These are phyloP conservation scores for Calonectria pseudoturangicola DNA, from an alignment of 2,329 filamentous ascomycete genomes.

Conservation along the genomic window DNA sequence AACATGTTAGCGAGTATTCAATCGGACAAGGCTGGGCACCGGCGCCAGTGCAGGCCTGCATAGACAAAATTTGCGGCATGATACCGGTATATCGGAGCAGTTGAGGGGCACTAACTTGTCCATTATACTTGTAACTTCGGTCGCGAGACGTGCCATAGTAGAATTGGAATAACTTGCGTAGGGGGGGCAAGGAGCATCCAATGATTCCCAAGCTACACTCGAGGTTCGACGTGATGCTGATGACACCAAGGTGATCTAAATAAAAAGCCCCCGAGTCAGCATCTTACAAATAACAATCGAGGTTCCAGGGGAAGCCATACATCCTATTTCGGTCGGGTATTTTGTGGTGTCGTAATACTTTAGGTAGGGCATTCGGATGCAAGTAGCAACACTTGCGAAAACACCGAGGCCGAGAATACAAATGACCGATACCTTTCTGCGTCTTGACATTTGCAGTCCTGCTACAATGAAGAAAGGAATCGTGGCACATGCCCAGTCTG, in stretches of 20 bases:
- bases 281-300: neutral
- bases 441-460: conserved; percentile 27
- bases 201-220: conserved; percentile 17
- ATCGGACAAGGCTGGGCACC: neutral
- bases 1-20: neutral
- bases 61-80: too few species aligned
- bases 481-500: conserved; percentile 33
- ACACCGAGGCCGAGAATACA: conserved; percentile 30
- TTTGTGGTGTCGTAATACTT: conserved; percentile 29
- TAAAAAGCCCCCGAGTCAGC: neutral
- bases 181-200: neutral
- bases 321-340: conserved; percentile 19
- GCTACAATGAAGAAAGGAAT: conserved; percentile 30
- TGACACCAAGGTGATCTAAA: conserved; percentile 8
- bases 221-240: conserved; percentile 11
- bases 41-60: neutral
- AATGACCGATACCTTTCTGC: conserved; percentile 23
- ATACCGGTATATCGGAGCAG: neutral
- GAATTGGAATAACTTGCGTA: conserved; percentile 10
- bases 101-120: conserved; percentile 1
- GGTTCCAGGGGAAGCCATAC: neutral
- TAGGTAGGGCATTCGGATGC: conserved; percentile 29
- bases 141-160: conserved; percentile 13
- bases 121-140: conserved; percentile 8
- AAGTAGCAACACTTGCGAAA: conserved; percentile 22